phyloP scores from a whole-genome alignment of 208 protist genomes.

The Angomonas ambiguus region DNA sequence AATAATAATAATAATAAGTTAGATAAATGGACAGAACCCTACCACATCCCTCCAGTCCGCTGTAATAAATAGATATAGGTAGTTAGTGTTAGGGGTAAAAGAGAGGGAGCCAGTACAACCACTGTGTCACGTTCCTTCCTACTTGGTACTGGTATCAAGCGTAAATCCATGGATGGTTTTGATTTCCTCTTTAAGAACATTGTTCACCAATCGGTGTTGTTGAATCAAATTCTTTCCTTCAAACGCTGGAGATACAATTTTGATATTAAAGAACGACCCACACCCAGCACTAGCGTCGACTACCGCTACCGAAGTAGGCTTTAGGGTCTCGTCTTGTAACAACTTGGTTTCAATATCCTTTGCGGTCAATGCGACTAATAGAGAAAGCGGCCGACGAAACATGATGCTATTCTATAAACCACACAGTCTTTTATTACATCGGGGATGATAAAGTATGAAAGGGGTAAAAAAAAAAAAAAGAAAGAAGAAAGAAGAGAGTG shows the following conservation, averaged over 20 bases:
- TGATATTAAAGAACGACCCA: constrained; percentile 84
- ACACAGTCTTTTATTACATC: too few species aligned
- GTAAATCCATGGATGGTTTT: constrained; percentile 84
- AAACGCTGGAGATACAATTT: constrained; percentile 67
- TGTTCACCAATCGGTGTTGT: constrained; percentile 84
- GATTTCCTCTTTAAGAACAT: constrained; percentile 75
- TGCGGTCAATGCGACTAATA: constrained; percentile 27
- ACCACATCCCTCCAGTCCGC: too few species aligned
- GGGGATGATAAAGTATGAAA: too few species aligned
- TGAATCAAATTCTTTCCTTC: constrained; percentile 71
- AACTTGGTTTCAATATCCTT: constrained; percentile 78
- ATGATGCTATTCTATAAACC: not conserved
- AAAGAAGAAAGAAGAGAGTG: not conserved
- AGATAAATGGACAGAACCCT: too few species aligned
- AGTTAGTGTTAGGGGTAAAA: too few species aligned
- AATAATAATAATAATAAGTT: too few species aligned
- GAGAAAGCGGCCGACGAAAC: not conserved
- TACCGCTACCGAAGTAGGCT: constrained; percentile 59
- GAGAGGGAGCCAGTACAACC: too few species aligned
- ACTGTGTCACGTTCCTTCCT: not conserved
- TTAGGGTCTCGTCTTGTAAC: constrained; percentile 31
- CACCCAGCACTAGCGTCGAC: constrained; percentile 76
- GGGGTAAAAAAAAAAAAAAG: not conserved
- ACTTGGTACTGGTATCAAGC: constrained; percentile 45
- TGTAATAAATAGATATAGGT: too few species aligned